Evolutionary conservation across 2,329 filamentous ascomycete species (phyloP).

Genomic region (Arthrobotrys pseudoclavata): DNA sequence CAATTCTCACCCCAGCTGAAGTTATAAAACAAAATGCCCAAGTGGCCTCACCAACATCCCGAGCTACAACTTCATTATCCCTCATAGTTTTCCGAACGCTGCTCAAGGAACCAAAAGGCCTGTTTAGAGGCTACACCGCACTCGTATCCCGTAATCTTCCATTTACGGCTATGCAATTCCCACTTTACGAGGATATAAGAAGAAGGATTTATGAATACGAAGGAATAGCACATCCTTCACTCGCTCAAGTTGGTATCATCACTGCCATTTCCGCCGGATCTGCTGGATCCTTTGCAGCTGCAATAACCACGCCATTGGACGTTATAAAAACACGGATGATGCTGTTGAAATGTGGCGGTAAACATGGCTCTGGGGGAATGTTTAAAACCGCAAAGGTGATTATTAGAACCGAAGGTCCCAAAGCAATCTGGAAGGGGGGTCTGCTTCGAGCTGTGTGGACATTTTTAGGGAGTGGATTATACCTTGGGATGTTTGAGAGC

Average conservation of each 20-base stretch:
- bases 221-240: conserved; percentile 63
- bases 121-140: conserved; percentile 81
- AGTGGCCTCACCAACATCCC: conserved; percentile 72
- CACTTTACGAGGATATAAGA: conserved; percentile 82
- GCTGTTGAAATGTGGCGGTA: conserved; percentile 73
- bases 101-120: conserved; percentile 70
- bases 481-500: conserved; percentile 87
- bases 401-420: conserved; percentile 76
- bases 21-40: conserved; percentile 95
- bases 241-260: conserved; percentile 71
- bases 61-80: conserved; percentile 70
- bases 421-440: conserved; percentile 82
- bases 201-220: conserved; percentile 68
- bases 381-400: conserved; percentile 76
- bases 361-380: conserved; percentile 64
- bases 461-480: conserved; percentile 83
- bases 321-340: conserved; percentile 92
- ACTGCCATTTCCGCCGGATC: conserved; percentile 80
- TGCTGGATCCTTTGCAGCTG: conserved; percentile 80
- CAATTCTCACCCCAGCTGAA: conserved; percentile 88
- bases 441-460: conserved; percentile 83
- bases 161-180: conserved; percentile 89
- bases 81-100: conserved; percentile 73
- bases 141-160: conserved; percentile 86
- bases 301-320: conserved; percentile 89